A percentile compares a stretch with the other conserved stretches of the same genome.
Evolutionary conservation across 257 asterid genomes (phyloP).

Genomic region (Lantana camara): DNA sequence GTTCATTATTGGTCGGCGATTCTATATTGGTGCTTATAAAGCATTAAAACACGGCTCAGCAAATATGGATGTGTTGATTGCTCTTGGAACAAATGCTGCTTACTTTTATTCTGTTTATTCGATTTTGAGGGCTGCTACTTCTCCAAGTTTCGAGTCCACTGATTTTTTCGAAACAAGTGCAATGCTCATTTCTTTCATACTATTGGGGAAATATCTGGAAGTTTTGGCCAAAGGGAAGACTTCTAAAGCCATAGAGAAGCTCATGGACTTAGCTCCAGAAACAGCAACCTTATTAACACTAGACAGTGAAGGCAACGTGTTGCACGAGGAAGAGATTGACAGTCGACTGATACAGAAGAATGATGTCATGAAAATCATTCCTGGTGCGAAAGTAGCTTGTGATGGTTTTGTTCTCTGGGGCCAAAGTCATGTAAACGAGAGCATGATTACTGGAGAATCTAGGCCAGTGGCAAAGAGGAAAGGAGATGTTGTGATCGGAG

Average conservation of each 20-base stretch:
- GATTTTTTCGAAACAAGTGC: conserved; percentile 76
- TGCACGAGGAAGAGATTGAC: conserved; percentile 66
- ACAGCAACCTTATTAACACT: conserved; percentile 45
- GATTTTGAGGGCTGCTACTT: conserved; percentile 51
- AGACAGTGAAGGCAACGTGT: conserved; percentile 49
- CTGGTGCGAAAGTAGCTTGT: conserved; percentile 77
- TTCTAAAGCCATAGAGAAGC: conserved; percentile 71
- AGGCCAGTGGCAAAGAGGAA: conserved; percentile 61
- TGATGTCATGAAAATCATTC: conserved; percentile 60
- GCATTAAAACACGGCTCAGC: conserved; percentile 56
- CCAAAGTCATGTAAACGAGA: conserved; percentile 58
- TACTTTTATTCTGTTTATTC: conserved; percentile 69
- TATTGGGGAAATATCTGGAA: conserved; percentile 68
- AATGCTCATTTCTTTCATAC: conserved; percentile 68
- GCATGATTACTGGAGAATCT: conserved; percentile 83
- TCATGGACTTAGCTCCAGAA: conserved; percentile 69
- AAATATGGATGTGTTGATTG: conserved; percentile 73
- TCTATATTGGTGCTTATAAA: conserved; percentile 61
- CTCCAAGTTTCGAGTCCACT: conserved; percentile 46
- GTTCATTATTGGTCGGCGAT: conserved; percentile 62
- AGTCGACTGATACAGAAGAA: conserved; percentile 64
- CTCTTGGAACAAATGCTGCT: conserved; percentile 71
- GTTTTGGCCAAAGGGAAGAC: conserved; percentile 74
- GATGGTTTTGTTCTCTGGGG: conserved; percentile 77
- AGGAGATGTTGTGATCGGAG: conserved; percentile 71